Conservation (phyloP, 768 basidiomycete genomes). For the Agrocybe praecox region DNA sequence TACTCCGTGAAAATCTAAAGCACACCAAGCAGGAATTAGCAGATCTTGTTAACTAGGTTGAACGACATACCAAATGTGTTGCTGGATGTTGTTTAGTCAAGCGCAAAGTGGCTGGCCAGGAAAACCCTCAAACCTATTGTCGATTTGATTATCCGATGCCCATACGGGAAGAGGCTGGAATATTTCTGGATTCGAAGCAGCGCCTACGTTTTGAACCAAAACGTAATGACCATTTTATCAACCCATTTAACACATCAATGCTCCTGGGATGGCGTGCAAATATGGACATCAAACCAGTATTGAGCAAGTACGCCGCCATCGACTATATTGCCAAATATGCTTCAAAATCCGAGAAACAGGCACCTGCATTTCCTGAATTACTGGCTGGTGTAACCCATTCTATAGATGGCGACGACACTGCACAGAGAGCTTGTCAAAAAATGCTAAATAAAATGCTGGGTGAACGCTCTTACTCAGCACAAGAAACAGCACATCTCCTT, state of each 20-base stretch:
- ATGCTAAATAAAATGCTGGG: slow-evolving; percentile 23
- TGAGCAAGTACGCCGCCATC: not conserved
- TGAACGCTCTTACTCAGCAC: slow-evolving; percentile 21
- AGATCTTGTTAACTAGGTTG: slow-evolving; percentile 21
- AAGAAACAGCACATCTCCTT: slow-evolving; percentile 23
- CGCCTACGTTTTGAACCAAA: too few species aligned
- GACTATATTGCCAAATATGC: slow-evolving; percentile 10
- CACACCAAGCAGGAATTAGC: slow-evolving; percentile 26
- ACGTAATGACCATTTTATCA: too few species aligned
- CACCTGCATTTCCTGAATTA: too few species aligned
- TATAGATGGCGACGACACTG: slow-evolving; percentile 3
- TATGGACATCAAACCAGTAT: slow-evolving; percentile 7
- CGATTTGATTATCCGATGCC: too few species aligned
- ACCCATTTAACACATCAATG: slow-evolving; percentile 10
- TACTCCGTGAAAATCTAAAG: slow-evolving; percentile 2
- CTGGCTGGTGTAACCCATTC: too few species aligned
- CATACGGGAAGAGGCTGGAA: too few species aligned
- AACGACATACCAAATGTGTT: slow-evolving; percentile 25
- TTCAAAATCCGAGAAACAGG: not conserved
- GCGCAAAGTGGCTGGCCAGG: too few species aligned
- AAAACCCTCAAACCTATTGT: too few species aligned
- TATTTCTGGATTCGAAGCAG: too few species aligned
- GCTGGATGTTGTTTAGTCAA: slow-evolving; percentile 20
- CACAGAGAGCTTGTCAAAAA: slow-evolving; percentile 23
- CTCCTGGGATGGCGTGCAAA: slow-evolving; percentile 13